These are phyloP conservation scores for Talaromyces islandicus DNA, from an alignment of 2,329 filamentous ascomycete species.

Conservation along the genomic window DNA sequence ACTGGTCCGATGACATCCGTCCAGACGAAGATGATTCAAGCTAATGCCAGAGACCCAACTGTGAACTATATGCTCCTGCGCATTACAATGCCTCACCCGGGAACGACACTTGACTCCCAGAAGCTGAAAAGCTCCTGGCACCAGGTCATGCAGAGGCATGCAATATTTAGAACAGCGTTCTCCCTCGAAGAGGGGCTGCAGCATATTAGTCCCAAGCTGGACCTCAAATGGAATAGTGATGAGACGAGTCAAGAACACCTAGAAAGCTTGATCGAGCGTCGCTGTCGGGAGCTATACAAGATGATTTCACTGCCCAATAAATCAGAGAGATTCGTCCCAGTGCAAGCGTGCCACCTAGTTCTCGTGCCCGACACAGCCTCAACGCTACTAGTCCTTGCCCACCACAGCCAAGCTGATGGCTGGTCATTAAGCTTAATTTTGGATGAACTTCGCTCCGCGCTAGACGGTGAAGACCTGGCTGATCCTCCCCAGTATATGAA, in stretches of 20 bases:
- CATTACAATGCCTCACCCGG: background rate
- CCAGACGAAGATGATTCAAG: background rate
- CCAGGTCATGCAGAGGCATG: background rate
- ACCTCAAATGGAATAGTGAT: background rate
- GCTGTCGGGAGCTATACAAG: background rate
- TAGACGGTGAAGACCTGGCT: background rate
- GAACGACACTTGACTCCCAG: background rate
- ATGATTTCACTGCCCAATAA: background rate
- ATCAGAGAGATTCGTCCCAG: background rate
- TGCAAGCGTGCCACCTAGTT: background rate
- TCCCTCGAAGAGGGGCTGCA: background rate
- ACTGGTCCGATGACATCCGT: background rate
- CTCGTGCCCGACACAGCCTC: constrained; percentile 9
- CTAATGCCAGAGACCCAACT: background rate
- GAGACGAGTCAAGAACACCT: background rate
- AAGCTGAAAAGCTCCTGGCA: background rate
- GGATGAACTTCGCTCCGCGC: background rate
- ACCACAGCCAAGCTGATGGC: background rate
- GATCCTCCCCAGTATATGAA: background rate
- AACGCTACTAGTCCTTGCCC: constrained; percentile 9
- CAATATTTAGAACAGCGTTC: background rate
- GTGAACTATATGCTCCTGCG: background rate
- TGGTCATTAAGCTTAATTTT: background rate
- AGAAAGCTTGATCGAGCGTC: background rate
- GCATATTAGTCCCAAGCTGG: background rate